Evolutionary conservation across 371 early-diverging fungal genomes (phyloP).

Genomic region (Mucor piriformis): DNA sequence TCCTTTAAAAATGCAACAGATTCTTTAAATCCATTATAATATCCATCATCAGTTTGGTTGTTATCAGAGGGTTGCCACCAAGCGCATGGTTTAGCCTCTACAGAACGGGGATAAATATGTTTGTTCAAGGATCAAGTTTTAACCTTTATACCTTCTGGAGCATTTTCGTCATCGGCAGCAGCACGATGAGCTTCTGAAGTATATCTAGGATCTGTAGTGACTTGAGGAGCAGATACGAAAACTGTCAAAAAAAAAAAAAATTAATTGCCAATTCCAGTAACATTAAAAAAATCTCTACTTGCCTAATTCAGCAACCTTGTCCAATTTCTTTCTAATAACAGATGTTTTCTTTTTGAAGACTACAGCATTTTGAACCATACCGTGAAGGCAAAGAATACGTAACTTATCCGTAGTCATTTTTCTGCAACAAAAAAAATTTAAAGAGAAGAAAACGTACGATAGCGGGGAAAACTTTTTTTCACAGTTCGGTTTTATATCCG

Average conservation of each 20-base stretch:
- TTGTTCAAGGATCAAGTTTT: no score
- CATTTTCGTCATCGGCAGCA: constrained; percentile 50
- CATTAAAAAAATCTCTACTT: neutral
- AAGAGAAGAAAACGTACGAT: neutral
- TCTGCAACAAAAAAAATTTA: neutral
- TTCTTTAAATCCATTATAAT: constrained; percentile 62
- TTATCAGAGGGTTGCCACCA: constrained; percentile 61
- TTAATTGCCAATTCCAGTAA: neutral
- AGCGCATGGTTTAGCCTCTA: constrained; percentile 58
- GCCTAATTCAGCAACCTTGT: constrained; percentile 66
- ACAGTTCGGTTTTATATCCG: no score
- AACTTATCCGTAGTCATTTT: constrained; percentile 30
- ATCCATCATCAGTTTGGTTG: constrained; percentile 33
- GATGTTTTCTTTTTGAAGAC: constrained; percentile 72
- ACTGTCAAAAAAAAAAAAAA: constrained; percentile 38
- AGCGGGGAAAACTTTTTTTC: neutral
- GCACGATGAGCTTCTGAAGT: constrained; percentile 55
- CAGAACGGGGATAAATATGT: no score
- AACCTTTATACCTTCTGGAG: constrained; percentile 60
- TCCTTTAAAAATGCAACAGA: constrained; percentile 54
- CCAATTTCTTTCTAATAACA: constrained; percentile 66
- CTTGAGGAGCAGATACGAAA: constrained; percentile 68
- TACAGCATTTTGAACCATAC: constrained; percentile 73
- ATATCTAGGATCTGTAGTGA: constrained; percentile 57
- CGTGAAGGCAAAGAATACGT: constrained; percentile 77